Base-by-base conservation (phyloP, 2,329 filamentous ascomycete species). In the Scopulariopsis brevicaulis region DNA sequence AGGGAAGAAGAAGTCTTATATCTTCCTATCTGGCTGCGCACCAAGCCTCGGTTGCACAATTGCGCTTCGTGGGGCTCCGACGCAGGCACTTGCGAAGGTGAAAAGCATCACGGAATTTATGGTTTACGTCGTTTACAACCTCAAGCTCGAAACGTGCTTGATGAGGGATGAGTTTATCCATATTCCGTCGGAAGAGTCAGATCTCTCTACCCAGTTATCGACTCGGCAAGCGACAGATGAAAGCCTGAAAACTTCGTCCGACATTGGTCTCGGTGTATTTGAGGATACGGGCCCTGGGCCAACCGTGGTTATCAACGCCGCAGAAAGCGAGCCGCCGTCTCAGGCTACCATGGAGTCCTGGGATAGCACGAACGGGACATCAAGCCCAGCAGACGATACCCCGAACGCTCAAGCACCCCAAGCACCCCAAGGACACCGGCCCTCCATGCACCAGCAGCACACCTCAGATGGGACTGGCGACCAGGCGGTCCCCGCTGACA, bases 51-150 rank as follows among this genome's bases (percentile, higher is more conserved):
- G 94, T 0, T 97, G 94, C 68, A 99, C 94, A 0, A 96, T 99
- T 64, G 90, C 91, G 14, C 76, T 99, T 24, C 85, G 94, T 53
- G 94, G 94, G 1, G 89, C 87, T 3, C 84, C 87, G 60, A 85
- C 84, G 34, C 75, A 82, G 54, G 77, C 84, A 0, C 78, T 99
- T 20, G 77, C 84, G 1, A 89, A 85, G 64, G 84, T 99, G 70
- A 99, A 99, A 72, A 83, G 85, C 56, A 94, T 99, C 63, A 94
- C 93, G 12, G 94, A 99, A 68, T 97, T 99, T 68, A 96, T 99
- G 93, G 88, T 95, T 43, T 99, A 97, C 64, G 95, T 99, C 22
- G 92, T 97, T 14, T 99, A 99, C 72, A 99, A 96, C 65, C 78
- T 99, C 57, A 96, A 96, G 68, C 79, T 99, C 15, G 94, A 99